Conservation (phyloP, 257 asterid genomes). For the Solanum pinnatisectum region DNA sequence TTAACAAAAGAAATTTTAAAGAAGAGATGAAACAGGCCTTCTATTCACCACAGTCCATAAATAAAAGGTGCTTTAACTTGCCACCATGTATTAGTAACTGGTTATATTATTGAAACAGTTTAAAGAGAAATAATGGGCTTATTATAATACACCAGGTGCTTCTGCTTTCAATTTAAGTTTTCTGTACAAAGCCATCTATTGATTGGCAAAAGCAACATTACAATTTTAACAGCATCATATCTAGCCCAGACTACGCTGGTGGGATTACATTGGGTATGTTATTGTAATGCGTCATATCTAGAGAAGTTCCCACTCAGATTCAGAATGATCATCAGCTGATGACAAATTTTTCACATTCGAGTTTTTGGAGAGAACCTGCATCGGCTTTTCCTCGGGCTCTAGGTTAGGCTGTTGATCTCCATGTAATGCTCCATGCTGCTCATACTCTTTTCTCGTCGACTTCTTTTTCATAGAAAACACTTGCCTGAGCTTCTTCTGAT, state of each 20-base stretch:
- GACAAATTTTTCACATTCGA: background rate
- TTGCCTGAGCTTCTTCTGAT: slow-evolving; percentile 48
- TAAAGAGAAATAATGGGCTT: background rate
- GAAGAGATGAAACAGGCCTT: background rate
- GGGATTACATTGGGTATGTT: background rate
- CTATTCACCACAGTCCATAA: background rate
- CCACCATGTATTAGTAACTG: background rate
- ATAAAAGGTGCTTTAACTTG: background rate
- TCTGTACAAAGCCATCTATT: background rate
- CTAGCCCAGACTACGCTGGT: background rate
- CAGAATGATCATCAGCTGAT: slow-evolving; percentile 6
- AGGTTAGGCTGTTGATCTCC: background rate
- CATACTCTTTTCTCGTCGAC: slow-evolving; percentile 25
- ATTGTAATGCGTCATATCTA: background rate
- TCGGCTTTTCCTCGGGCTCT: background rate
- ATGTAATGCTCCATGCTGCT: slow-evolving; percentile 7
- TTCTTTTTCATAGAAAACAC: slow-evolving; percentile 39
- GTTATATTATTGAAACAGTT: background rate
- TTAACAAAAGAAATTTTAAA: too few relatives aligned
- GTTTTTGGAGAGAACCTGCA: background rate
- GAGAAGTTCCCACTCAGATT: slow-evolving; percentile 38
- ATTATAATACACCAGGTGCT: background rate
- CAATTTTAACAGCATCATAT: background rate
- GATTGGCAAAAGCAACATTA: background rate
- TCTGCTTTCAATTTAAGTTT: background rate